Conservation (phyloP, 257 asterid genomes). For the Solanum dulcamara region DNA sequence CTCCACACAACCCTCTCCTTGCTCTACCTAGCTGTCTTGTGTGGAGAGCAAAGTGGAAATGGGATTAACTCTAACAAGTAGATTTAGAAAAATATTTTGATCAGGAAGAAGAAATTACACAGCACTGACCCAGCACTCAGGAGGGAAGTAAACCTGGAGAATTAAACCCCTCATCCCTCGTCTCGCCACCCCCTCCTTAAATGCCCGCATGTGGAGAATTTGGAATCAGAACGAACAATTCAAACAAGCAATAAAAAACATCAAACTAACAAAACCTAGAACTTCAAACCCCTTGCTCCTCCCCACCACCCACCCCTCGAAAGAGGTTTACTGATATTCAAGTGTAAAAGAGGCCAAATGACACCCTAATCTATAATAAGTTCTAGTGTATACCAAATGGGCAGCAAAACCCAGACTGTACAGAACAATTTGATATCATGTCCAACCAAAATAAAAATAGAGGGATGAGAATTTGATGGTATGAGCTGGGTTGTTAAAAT, state of each 20-base stretch:
- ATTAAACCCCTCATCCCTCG: background rate
- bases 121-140: background rate
- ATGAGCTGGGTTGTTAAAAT: background rate
- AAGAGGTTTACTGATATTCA: background rate
- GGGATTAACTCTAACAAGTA: background rate
- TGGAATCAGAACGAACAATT: background rate
- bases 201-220: background rate
- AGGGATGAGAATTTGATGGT: background rate
- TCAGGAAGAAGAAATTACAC: background rate
- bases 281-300: background rate
- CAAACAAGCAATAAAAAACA: background rate
- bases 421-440: background rate
- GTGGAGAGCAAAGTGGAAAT: background rate
- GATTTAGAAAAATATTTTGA: background rate
- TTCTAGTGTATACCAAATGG: background rate
- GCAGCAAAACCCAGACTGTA: background rate
- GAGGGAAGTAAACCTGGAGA: background rate
- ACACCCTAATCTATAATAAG: background rate
- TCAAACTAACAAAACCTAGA: background rate
- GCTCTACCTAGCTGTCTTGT: background rate
- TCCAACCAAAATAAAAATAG: background rate
- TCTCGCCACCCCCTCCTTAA: background rate
- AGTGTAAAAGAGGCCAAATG: background rate
- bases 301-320: background rate
- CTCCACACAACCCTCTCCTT: background rate